Conservation (phyloP, 1,284 basidiomycete species). For the Ustilago lituana region DNA sequence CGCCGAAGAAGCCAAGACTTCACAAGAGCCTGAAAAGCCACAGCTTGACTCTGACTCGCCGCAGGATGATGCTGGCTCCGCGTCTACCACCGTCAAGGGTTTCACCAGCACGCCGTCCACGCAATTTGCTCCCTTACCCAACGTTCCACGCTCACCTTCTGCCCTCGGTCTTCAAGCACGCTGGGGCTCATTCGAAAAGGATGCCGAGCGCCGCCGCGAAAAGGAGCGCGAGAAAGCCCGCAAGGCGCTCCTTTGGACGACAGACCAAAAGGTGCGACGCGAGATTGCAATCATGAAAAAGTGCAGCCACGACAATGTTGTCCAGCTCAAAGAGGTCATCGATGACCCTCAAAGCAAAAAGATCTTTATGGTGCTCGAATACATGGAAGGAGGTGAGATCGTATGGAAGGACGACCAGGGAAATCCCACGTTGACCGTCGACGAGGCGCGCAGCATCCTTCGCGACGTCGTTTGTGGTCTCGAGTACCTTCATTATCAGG, state of each 20-base stretch:
- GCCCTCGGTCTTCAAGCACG: slow-evolving; percentile 23
- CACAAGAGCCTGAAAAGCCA: background rate
- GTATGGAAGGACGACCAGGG: slow-evolving; percentile 76
- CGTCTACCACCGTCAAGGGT: slow-evolving; percentile 27
- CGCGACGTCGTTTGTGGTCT: slow-evolving; percentile 92
- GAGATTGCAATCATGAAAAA: slow-evolving; percentile 99
- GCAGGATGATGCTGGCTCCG: slow-evolving; percentile 22
- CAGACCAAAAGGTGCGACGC: slow-evolving; percentile 63
- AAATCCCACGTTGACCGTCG: slow-evolving; percentile 79
- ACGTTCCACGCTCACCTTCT: slow-evolving; percentile 29
- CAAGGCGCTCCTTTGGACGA: slow-evolving; percentile 60
- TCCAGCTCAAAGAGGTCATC: slow-evolving; percentile 91
- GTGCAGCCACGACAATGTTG: slow-evolving; percentile 84
- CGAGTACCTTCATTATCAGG: slow-evolving; percentile 93
- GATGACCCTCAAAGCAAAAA: slow-evolving; percentile 89
- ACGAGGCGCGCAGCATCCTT: slow-evolving; percentile 84
- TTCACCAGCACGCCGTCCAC: slow-evolving; percentile 21
- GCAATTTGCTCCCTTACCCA: slow-evolving; percentile 31
- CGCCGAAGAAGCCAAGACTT: background rate
- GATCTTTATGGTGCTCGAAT: slow-evolving; percentile 97
- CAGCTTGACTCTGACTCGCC: slow-evolving; percentile 9
- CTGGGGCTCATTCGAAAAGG: slow-evolving; percentile 34
- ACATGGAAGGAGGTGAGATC: slow-evolving; percentile 91
- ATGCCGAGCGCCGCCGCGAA: slow-evolving; percentile 41
- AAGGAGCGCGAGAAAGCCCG: slow-evolving; percentile 53